These are phyloP conservation scores for Dictyostelium capitatum DNA, from an alignment of 78 protist species.

Conservation along the genomic window DNA sequence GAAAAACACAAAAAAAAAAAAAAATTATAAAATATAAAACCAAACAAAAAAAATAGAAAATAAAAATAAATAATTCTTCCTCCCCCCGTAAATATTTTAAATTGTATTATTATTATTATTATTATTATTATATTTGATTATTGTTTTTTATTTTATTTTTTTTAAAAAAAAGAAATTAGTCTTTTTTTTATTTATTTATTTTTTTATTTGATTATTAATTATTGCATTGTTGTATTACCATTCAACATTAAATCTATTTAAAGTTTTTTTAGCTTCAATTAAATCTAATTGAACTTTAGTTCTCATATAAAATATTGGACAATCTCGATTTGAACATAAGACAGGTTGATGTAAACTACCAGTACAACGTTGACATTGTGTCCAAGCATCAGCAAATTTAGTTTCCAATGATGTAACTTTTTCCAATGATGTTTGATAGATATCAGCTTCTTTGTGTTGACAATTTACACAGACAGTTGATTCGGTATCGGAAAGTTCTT, in stretches of 20 bases:
- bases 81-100: too few relatives aligned
- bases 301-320: slow-evolving; percentile 99
- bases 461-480: slow-evolving; percentile 83
- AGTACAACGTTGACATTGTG: slow-evolving; percentile 99
- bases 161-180: too few relatives aligned
- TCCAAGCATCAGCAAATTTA: slow-evolving; percentile 93
- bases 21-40: too few relatives aligned
- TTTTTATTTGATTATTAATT: not conserved
- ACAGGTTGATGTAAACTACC: slow-evolving; percentile 81
- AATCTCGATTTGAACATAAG: slow-evolving; percentile 90
- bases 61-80: too few relatives aligned
- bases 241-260: slow-evolving; percentile 91
- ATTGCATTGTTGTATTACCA: slow-evolving; percentile 80
- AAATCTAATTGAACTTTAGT: slow-evolving; percentile 97
- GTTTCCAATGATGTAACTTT: slow-evolving; percentile 80
- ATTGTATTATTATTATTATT: too few relatives aligned
- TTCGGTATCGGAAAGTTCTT: slow-evolving; percentile 17
- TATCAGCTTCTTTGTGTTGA: slow-evolving; percentile 74
- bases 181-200: not conserved
- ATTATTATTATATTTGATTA: too few relatives aligned
- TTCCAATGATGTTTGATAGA: slow-evolving; percentile 75
- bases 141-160: too few relatives aligned
- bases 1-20: too few relatives aligned
- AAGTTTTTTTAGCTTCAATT: slow-evolving; percentile 74
- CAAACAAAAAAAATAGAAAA: too few relatives aligned